Evolutionary conservation across 1,139 yeast genomes (phyloP).

Genomic region (Pneumocystis canis): DNA sequence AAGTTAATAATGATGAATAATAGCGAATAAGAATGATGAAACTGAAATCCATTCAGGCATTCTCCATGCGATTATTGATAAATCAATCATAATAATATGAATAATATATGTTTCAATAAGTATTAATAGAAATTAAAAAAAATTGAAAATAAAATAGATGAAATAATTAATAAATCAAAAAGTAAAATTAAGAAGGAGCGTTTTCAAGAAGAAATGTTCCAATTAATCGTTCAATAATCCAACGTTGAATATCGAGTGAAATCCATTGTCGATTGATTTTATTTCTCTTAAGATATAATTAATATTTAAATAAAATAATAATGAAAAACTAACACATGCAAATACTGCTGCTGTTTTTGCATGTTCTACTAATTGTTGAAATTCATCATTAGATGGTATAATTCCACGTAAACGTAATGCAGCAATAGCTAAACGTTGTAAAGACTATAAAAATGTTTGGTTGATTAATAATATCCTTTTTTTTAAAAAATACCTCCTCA

Average conservation of each 20-base stretch:
- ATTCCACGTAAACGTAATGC: background rate
- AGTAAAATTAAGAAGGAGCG: too few relatives aligned
- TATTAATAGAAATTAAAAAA: too few relatives aligned
- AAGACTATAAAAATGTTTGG: too few relatives aligned
- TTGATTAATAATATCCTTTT: too few relatives aligned
- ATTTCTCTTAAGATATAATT: background rate
- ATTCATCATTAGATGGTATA: background rate
- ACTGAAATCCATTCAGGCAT: conserved; percentile 78
- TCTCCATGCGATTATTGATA: conserved; percentile 57
- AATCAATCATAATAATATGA: background rate
- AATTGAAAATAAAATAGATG: too few relatives aligned
- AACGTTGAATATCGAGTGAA: background rate
- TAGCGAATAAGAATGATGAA: background rate
- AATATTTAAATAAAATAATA: too few relatives aligned
- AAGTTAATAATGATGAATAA: background rate
- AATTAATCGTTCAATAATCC: background rate
- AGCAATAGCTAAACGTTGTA: background rate
- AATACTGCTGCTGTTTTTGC: background rate
- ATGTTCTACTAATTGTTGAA: background rate
- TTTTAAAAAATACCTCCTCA: background rate
- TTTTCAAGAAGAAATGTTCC: background rate
- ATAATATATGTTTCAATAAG: too few relatives aligned
- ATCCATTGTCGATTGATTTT: background rate
- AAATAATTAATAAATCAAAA: too few relatives aligned
- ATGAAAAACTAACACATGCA: background rate